Evolutionary conservation across 2,329 filamentous ascomycete species (phyloP), one percentile per base, ranked within the genome.

Genomic region (Zasmidium cellare): DNA sequence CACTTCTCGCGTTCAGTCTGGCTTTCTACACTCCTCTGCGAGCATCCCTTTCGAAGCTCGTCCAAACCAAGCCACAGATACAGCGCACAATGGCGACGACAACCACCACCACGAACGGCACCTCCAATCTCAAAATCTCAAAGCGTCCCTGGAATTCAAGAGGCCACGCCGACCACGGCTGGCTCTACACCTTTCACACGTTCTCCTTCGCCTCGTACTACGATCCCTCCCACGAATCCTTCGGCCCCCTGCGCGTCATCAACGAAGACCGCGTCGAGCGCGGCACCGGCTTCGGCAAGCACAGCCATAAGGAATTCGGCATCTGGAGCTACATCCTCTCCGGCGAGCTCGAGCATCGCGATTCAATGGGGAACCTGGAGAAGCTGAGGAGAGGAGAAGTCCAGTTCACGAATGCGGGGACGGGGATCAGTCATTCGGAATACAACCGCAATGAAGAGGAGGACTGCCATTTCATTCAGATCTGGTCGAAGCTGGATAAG

Each of bases 401-500:
- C 46, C 91, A 96, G 70, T 96, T 96, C 75, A 96, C 91, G 9
- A 92, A 88, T 14, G 91, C 90, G n/a, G 91, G 91, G 55, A 91
- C 85, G 3, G 84, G 85, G 5, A 87, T 96, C 67, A 84, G 90
- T 1, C 91, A 96, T 74, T 89, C 86, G 7, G 91, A 96, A 76
- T 86, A 88, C 76, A 94, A 93, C 74, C 87, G 94, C 75, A 86
- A 91, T 72, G 72, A 77, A 53, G 76, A 82, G 14, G 84, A 90
- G 46, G 85, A 88, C 22, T 88, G 91, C 12, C 91, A 96, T 71
- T 96, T 96, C 71, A 77, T 96, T 31, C 91, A 96, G 75, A 96
- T 96, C 67, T 96, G 91, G 91, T 90, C 87, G 1, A 79, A 90
- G 51, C 91, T 91, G 0, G 92, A 91, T 83, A 86, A 86, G 72